Base-by-base conservation (phyloP, 495 filamentous ascomycete species). In the Neurospora discreta region DNA sequence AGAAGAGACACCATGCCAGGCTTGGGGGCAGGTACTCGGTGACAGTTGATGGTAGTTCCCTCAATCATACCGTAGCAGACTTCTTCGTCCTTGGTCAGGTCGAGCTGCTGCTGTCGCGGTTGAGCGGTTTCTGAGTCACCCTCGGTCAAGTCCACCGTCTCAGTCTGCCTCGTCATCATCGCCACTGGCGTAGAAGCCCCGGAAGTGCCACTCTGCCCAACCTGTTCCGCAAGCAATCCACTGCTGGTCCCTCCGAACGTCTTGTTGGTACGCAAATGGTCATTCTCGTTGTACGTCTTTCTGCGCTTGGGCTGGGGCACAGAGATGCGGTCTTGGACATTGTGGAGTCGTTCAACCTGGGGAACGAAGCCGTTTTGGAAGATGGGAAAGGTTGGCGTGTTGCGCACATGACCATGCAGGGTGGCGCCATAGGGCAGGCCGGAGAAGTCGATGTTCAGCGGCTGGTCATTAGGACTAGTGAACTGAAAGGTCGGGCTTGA, bases 31-130 rank as follows among this genome's bases (percentile, higher is more conserved):
- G 90, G 94, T 2, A 97, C 87, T 16, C 81, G 77, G 73, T 89
- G 84, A 23, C 91, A 90, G 44, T 90, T 90, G 71, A 97, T 82
- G 69, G 81, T 89, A 5, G 90, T 89, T 23, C 85, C 84, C 43
- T 93, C 88, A 23, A 98, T 77, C 78, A 89, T 90, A 9, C 95
- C 95, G 77, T 92, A 94, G 81, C 95, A 98, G 36, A 98, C 91
- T 75, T 93, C 89, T 75, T 90, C 68, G 72, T 82, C 77, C 36
- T 75, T 83, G 30, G 77, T 46, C 38, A 83, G 30, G 70, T 79
- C 75, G 77, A 3, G 87, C 68, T 20, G 90, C 68, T 20, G 90
- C 84, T 41, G 88, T 87, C 7, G 71, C 60, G 41, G 91, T 90
- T 60, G 78, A 3, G 87, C 68, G 16, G 90, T 83, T 43, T 88